Conservation (phyloP, 2,329 filamentous ascomycete genomes). For the Gyromitra esculenta region DNA sequence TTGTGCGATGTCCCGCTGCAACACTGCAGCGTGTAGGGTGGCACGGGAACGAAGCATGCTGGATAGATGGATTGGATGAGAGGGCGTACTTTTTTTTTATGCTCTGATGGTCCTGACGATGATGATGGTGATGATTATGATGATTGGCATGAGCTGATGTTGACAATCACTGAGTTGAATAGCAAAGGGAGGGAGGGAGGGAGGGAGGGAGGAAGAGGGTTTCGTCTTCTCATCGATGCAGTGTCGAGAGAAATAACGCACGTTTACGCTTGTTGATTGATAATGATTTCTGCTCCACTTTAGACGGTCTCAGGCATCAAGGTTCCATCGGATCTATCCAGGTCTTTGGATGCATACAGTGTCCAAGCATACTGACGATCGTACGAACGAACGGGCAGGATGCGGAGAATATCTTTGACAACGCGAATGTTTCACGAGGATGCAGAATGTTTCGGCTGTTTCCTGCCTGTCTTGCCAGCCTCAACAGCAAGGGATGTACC, state of each 20-base stretch:
- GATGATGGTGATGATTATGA: conserved; percentile 19
- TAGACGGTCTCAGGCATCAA: conserved; percentile 25
- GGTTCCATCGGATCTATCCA: conserved; percentile 32
- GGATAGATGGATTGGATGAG: conserved; percentile 23
- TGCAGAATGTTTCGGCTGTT: conserved; percentile 25
- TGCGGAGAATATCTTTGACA: conserved; percentile 20
- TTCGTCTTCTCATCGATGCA: background rate
- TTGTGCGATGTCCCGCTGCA: conserved; percentile 49
- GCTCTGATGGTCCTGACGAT: background rate
- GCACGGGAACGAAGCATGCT: conserved; percentile 43
- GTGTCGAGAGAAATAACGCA: conserved; percentile 15
- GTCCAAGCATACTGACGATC: conserved; percentile 12
- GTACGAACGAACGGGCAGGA: conserved; percentile 30
- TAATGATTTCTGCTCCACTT: background rate
- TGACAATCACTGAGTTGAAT: conserved; percentile 27
- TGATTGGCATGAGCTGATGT: conserved; percentile 14
- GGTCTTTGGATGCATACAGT: conserved; percentile 21
- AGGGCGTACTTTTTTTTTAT: conserved; percentile 16
- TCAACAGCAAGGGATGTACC: conserved; percentile 18
- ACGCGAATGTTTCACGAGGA: conserved; percentile 29
- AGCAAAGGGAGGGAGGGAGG: background rate
- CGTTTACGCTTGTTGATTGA: background rate
- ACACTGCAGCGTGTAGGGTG: conserved; percentile 32
- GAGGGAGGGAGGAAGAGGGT: background rate
- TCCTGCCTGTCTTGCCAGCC: conserved; percentile 1